Conservation (phyloP, 768 basidiomycete species). For the Calocybe cyanea region DNA sequence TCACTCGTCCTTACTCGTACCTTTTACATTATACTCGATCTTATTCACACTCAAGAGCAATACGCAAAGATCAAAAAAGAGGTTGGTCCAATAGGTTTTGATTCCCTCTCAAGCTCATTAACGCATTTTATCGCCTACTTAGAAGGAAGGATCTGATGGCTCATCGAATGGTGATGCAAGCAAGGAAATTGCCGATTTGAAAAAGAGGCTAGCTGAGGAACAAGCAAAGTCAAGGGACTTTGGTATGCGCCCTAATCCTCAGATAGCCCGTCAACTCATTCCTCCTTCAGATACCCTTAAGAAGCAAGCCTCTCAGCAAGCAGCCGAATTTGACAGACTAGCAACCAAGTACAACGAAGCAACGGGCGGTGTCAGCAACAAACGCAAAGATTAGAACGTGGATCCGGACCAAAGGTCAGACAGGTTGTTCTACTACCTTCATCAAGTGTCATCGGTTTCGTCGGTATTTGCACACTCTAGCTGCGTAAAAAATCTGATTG, state of each 20-base stretch:
- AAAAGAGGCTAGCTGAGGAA: conserved; percentile 56
- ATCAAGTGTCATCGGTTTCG: neutral
- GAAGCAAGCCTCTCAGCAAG: conserved; percentile 78
- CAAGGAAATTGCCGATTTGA: conserved; percentile 63
- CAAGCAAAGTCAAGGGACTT: conserved; percentile 64
- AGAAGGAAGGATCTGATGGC: conserved; percentile 8
- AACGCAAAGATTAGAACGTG: conserved; percentile 55
- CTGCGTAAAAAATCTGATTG: no score
- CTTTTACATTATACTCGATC: conserved; percentile 89
- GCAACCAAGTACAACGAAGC: conserved; percentile 73
- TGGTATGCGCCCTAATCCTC: conserved; percentile 31
- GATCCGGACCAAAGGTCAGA: neutral
- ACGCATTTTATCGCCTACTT: no score
- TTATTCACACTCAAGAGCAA: conserved; percentile 86
- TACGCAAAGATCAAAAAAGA: conserved; percentile 78
- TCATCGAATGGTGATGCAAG: conserved; percentile 33
- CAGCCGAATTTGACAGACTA: conserved; percentile 77
- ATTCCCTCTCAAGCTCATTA: neutral
- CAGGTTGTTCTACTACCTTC: neutral
- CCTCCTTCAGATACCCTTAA: conserved; percentile 63
- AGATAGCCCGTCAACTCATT: neutral
- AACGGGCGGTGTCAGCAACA: conserved; percentile 53
- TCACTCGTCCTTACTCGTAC: conserved; percentile 91
- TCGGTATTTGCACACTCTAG: neutral
- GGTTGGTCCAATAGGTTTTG: no score